A percentile compares a stretch with the other conserved stretches of the same genome.
phyloP scores from a whole-genome alignment of 257 asterid species.

The Nicotiana otophora region DNA sequence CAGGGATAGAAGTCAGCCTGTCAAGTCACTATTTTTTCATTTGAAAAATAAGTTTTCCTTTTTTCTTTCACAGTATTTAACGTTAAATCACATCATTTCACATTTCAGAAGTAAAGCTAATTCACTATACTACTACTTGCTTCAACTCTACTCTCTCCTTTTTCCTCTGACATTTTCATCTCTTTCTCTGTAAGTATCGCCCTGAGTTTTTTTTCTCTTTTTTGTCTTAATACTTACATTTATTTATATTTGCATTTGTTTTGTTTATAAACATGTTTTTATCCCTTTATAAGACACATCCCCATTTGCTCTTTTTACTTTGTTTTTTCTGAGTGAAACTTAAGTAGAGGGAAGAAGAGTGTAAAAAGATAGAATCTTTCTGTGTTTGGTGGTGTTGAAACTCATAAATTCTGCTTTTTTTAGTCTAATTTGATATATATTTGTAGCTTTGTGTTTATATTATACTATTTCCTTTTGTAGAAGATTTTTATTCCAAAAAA shows the following conservation, averaged over 20 bases:
- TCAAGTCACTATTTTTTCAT: conserved; percentile 52
- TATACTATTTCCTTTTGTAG: conserved; percentile 21
- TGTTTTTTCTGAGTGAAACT: conserved; percentile 14
- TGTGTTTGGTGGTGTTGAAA: background rate
- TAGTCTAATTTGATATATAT: background rate
- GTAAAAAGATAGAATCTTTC: conserved; percentile 15
- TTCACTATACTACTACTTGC: background rate
- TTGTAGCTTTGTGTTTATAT: background rate
- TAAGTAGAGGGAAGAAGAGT: background rate
- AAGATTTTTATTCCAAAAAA: conserved; percentile 21
- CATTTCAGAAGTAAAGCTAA: conserved; percentile 15
- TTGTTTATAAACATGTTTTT: background rate
- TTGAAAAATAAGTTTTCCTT: background rate
- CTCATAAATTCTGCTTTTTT: background rate
- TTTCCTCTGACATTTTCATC: conserved; percentile 15
- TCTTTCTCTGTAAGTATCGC: conserved; percentile 6
- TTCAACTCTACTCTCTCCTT: background rate
- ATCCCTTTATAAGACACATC: background rate
- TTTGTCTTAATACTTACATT: background rate
- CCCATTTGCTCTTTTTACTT: conserved; percentile 24
- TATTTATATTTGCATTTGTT: conserved; percentile 19
- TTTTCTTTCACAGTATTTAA: conserved; percentile 26
- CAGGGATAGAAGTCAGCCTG: conserved; percentile 32
- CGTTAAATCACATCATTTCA: conserved; percentile 55
- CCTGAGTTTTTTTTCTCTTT: background rate